Conservation (phyloP, 169 alveolate genomes). For the Plasmodium relictum region DNA sequence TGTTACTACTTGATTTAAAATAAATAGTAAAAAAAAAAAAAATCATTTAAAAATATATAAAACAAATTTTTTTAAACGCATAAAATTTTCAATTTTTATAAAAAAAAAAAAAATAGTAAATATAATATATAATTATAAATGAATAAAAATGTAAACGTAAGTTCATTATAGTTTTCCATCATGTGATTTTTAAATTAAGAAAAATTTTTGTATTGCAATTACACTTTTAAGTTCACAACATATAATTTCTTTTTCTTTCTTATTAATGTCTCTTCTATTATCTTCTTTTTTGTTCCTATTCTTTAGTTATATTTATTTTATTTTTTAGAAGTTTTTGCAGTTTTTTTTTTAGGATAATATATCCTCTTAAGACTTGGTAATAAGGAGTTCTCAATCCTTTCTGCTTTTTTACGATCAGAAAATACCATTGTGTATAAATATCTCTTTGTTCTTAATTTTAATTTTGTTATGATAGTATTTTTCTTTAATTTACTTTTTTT, state of each 20-base stretch:
- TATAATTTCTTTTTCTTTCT: neutral
- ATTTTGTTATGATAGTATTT: slow-evolving; percentile 91
- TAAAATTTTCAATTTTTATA: no score
- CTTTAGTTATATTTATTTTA: neutral
- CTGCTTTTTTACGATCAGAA: slow-evolving; percentile 95
- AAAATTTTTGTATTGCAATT: no score
- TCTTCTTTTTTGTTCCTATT: neutral
- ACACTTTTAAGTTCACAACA: neutral
- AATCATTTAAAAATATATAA: no score
- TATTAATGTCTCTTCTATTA: neutral
- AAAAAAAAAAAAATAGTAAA: no score
- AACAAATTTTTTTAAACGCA: no score
- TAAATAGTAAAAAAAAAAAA: no score
- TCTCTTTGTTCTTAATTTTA: slow-evolving; percentile 95
- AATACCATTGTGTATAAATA: slow-evolving; percentile 95
- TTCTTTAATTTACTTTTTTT: slow-evolving; percentile 84
- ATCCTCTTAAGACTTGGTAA: slow-evolving; percentile 87
- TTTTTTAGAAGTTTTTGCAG: slow-evolving; percentile 38
- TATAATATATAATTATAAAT: no score
- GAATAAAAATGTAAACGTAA: no score
- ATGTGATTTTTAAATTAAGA: no score
- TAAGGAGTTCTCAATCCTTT: slow-evolving; percentile 91
- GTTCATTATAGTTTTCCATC: no score
- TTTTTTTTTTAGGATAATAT: slow-evolving; percentile 54
- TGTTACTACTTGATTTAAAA: no score